Evolutionary conservation across 1,284 basidiomycete genomes (phyloP), one percentile per base, ranked within the genome.

Genomic region (Tylopilus sp.): DNA sequence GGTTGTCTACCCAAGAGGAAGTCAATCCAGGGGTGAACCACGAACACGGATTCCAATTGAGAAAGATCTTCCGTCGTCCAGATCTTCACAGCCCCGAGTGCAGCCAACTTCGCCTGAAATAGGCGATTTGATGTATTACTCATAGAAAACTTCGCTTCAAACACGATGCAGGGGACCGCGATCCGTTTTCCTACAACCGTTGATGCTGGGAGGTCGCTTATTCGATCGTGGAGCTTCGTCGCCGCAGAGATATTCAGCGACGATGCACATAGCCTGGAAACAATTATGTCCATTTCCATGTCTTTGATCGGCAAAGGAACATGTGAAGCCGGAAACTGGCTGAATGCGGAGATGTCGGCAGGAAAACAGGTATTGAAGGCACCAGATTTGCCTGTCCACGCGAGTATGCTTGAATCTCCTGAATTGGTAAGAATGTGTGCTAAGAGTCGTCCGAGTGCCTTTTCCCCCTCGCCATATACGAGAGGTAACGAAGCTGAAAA

Each of bases 341-440:
- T 6, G 44, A 64, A 63, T 3, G 49, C 62, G 12, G 24, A 19
- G 16, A 63, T 56, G 39, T 16, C 6, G 6, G 33, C 29, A 2
- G 52, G 62, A 8, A 63, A 33, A 26, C 62, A 63, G 18, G 52
- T 63, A 16, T 63, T 63, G 22, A 53, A 63, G 1, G 36, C n/a
- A 5, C 62, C 22, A 3, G 61, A 55, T n/a, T 13, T 47, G 9
- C 44, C 44, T n/a, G 44, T 47, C 44, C 44, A 47, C 12, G 44
- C 44, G 6, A 47, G 44, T 10, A 47, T 47, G 10, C 19, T 47
- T n/a, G 44, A 22, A 10, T 47, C 22, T n/a, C 19, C 44, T 3
- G 44, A 47, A 22, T 10, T 47, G 8, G 44, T 47, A 22, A 47
- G 44, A 10, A 47, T 3, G 8, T 47, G 44, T n/a, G 44, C 44